A percentile compares a stretch with the other conserved stretches of the same genome.
Conservation (phyloP, 768 basidiomycete genomes). For the Russula ochroleuca region DNA sequence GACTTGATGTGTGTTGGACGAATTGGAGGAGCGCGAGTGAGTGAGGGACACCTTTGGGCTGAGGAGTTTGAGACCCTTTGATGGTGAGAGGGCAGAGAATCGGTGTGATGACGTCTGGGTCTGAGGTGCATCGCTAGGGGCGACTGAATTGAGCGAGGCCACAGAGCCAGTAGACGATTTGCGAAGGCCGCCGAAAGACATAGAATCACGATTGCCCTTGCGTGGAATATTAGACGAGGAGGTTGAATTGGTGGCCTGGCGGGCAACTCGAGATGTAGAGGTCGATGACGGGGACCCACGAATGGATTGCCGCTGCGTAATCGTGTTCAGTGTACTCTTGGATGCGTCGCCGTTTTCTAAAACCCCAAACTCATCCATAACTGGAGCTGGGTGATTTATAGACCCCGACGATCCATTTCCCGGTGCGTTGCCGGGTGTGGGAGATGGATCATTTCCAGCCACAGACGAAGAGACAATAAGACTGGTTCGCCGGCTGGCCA, state of each 20-base stretch:
- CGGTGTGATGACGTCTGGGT: slow-evolving; percentile 47
- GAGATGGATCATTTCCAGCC: slow-evolving; percentile 63
- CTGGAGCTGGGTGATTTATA: slow-evolving; percentile 21
- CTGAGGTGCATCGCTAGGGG: slow-evolving; percentile 34
- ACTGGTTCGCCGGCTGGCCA: slow-evolving; percentile 62
- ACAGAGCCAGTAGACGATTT: slow-evolving; percentile 82
- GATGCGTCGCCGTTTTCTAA: slow-evolving; percentile 57
- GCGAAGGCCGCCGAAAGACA: slow-evolving; percentile 71
- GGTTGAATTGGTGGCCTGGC: slow-evolving; percentile 52
- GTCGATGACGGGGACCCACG: slow-evolving; percentile 58
- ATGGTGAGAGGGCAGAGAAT: slow-evolving; percentile 81
- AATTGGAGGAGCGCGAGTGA: slow-evolving; percentile 51
- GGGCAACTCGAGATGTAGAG: slow-evolving; percentile 58
- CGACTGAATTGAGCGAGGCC: slow-evolving; percentile 57
- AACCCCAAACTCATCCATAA: slow-evolving; percentile 75
- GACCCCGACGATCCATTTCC: slow-evolving; percentile 24
- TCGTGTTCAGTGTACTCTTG: slow-evolving; percentile 42
- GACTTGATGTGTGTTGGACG: slow-evolving; percentile 50
- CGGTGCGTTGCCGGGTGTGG: slow-evolving; percentile 43
- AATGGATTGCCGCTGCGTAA: slow-evolving; percentile 50
- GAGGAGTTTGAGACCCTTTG: slow-evolving; percentile 75
- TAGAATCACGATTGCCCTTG: slow-evolving; percentile 72
- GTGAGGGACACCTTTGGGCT: slow-evolving; percentile 71
- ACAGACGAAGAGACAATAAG: slow-evolving; percentile 46
- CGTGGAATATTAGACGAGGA: slow-evolving; percentile 49